A percentile compares a stretch with the other conserved stretches of the same genome.
phyloP scores from a whole-genome alignment of 768 basidiomycete genomes.

The Solioccasus polychromus region DNA sequence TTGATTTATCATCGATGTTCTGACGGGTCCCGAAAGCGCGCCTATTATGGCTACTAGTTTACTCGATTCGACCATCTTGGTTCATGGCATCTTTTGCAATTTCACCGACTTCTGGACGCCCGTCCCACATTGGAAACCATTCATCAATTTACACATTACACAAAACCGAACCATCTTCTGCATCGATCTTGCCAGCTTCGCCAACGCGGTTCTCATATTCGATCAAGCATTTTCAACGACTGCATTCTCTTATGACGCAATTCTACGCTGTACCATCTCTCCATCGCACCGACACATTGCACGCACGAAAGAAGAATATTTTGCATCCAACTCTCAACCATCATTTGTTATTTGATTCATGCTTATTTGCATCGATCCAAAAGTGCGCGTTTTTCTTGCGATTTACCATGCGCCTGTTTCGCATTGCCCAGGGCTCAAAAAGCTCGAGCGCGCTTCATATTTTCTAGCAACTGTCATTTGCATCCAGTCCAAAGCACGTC shows the following conservation, averaged over 20 bases:
- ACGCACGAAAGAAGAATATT: conserved; percentile 30
- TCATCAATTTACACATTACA: conserved; percentile 22
- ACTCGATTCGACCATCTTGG: conserved; percentile 23
- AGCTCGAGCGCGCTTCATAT: conserved; percentile 30
- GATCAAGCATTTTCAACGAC: conserved; percentile 22
- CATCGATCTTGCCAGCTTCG: conserved; percentile 31
- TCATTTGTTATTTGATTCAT: conserved; percentile 31
- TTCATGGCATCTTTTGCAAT: conserved; percentile 27
- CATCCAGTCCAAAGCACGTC: conserved; percentile 25
- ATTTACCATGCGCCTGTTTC: conserved; percentile 28
- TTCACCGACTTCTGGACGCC: conserved; percentile 17
- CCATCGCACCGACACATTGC: conserved; percentile 17
- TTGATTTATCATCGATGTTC: background rate
- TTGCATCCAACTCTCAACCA: conserved; percentile 31
- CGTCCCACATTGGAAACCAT: conserved; percentile 22
- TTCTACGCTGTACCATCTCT: conserved; percentile 17
- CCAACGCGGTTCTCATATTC: conserved; percentile 16
- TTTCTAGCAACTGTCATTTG: conserved; percentile 23
- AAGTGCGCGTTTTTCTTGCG: conserved; percentile 24
- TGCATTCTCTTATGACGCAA: conserved; percentile 24
- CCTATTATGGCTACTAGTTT: conserved; percentile 58
- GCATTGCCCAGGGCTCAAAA: conserved; percentile 22
- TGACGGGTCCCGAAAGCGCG: conserved; percentile 41
- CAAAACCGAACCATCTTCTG: conserved; percentile 25
- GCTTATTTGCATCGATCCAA: conserved; percentile 35